Evolutionary conservation across 2,329 filamentous ascomycete species (phyloP).

Genomic region (Colletotrichum nymphaeae): DNA sequence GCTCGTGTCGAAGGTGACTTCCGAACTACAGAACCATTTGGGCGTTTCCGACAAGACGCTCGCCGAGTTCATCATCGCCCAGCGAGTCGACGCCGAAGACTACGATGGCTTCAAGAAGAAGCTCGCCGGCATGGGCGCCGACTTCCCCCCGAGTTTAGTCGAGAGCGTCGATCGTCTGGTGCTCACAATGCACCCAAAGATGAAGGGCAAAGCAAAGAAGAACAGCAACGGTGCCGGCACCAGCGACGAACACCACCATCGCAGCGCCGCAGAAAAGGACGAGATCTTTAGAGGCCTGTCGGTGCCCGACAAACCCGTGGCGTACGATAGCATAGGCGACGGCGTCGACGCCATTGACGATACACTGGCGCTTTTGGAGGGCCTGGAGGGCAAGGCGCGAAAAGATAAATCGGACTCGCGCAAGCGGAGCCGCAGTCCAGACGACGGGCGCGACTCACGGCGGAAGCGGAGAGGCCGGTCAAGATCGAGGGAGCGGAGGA

Average conservation of each 20-base stretch:
- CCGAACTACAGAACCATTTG: conserved; percentile 93
- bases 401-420: conserved; percentile 55
- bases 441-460: conserved; percentile 58
- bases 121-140: conserved; percentile 81
- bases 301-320: conserved; percentile 79
- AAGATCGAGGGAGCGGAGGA: conserved; percentile 54
- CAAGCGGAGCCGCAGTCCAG: conserved; percentile 71
- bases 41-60: conserved; percentile 94
- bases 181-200: conserved; percentile 89
- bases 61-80: conserved; percentile 94
- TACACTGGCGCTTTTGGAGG: conserved; percentile 91
- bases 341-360: conserved; percentile 84
- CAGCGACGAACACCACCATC: conserved; percentile 53
- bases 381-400: conserved; percentile 74
- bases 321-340: conserved; percentile 45
- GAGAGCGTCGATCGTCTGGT: conserved; percentile 93
- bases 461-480: conserved; percentile 53
- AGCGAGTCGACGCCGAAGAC: conserved; percentile 80
- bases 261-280: conserved; percentile 74
- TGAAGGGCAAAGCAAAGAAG: conserved; percentile 69
- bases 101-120: conserved; percentile 80
- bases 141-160: conserved; percentile 85
- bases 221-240: conserved; percentile 46
- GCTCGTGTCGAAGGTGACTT: conserved; percentile 93
- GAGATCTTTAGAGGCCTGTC: conserved; percentile 92